phyloP scores from a whole-genome alignment of 1,139 yeast genomes.

The Blastobotrys elegans region DNA sequence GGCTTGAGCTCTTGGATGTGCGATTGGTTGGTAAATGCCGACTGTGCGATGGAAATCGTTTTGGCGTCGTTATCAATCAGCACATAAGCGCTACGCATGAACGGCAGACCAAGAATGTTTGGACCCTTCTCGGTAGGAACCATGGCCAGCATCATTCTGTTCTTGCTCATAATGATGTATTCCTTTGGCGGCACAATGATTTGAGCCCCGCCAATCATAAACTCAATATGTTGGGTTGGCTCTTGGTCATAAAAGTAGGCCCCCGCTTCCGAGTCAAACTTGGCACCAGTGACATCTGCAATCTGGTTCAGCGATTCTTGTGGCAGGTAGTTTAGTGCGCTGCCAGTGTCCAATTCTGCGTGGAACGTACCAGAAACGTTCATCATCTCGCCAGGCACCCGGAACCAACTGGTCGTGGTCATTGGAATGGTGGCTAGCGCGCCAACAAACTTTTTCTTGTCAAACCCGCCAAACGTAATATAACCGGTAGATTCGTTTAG shows the following conservation, averaged over 20 bases:
- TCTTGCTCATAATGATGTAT: constrained; percentile 13
- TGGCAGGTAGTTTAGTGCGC: constrained; percentile 57
- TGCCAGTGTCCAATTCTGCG: constrained; percentile 56
- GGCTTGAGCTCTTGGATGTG: constrained; percentile 17
- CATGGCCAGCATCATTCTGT: constrained; percentile 21
- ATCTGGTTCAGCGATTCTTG: constrained; percentile 22
- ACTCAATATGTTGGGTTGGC: constrained; percentile 17
- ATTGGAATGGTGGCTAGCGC: constrained; percentile 45
- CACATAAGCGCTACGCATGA: constrained; percentile 68
- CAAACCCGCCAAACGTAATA: constrained; percentile 50
- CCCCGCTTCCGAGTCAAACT: constrained; percentile 2
- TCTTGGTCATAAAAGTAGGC: constrained; percentile 20
- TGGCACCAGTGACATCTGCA: constrained; percentile 24
- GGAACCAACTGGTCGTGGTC: constrained; percentile 25
- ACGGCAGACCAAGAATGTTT: constrained; percentile 61
- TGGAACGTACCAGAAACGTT: constrained; percentile 23
- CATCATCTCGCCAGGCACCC: constrained; percentile 15
- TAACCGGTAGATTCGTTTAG: constrained; percentile 30
- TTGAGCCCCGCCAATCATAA: constrained; percentile 27
- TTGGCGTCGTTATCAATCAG: constrained; percentile 55
- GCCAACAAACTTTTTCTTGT: constrained; percentile 48
- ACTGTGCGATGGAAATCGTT: constrained; percentile 63
- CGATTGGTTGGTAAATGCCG: constrained; percentile 31
- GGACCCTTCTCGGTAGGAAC: constrained; percentile 24
- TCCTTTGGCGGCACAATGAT: constrained; percentile 27